phyloP scores from a whole-genome alignment of 257 asterid genomes.

The Lycium ferocissimum region DNA sequence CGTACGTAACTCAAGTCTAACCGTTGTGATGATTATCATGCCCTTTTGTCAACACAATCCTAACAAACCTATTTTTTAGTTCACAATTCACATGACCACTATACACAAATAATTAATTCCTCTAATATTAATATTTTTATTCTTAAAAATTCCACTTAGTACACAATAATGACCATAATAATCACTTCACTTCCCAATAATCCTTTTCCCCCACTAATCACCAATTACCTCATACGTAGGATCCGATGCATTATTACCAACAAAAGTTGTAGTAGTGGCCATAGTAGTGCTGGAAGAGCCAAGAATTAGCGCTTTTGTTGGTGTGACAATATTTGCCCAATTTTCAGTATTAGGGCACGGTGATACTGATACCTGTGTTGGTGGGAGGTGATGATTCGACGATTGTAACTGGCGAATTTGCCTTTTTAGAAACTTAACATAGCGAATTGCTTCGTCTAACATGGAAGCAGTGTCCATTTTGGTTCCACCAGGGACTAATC shows the following conservation, averaged over 20 bases:
- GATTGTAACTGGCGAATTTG: slow-evolving; percentile 71
- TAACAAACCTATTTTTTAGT: slow-evolving; percentile 62
- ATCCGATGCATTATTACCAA: slow-evolving; percentile 40
- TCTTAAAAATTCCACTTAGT: background rate
- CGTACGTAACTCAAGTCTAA: slow-evolving; percentile 55
- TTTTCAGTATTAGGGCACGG: slow-evolving; percentile 31
- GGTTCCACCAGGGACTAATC: slow-evolving; percentile 88
- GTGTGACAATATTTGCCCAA: slow-evolving; percentile 36
- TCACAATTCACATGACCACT: slow-evolving; percentile 53
- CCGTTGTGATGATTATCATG: slow-evolving; percentile 78
- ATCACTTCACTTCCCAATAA: background rate
- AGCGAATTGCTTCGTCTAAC: slow-evolving; percentile 91
- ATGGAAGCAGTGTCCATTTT: slow-evolving; percentile 93
- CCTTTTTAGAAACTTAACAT: slow-evolving; percentile 77
- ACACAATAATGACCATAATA: slow-evolving; percentile 13
- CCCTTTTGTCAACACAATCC: slow-evolving; percentile 76
- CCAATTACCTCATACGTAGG: slow-evolving; percentile 47
- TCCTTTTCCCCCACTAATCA: slow-evolving; percentile 13
- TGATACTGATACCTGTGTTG: slow-evolving; percentile 16
- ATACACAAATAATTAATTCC: slow-evolving; percentile 11
- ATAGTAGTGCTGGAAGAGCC: slow-evolving; percentile 20
- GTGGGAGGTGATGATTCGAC: slow-evolving; percentile 27
- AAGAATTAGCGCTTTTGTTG: slow-evolving; percentile 28
- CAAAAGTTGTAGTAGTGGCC: slow-evolving; percentile 27
- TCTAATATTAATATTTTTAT: slow-evolving; percentile 7